Percentiles rank a stretch among this genome's conserved stretches.
Conservation (phyloP, 805 yeast species). For the Brettanomyces sp. region DNA sequence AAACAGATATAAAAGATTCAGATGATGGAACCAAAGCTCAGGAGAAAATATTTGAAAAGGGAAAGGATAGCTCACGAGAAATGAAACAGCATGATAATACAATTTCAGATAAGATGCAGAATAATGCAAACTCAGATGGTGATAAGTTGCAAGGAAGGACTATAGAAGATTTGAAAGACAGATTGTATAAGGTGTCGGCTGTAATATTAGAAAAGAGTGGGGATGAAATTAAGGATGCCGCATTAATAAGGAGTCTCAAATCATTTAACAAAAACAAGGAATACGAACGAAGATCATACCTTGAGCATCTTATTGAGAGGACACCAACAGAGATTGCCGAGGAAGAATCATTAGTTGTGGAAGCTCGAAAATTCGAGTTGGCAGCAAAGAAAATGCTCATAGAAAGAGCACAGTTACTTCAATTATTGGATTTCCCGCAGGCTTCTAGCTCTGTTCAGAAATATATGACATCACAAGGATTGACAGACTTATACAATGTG, state of each 20-base stretch:
- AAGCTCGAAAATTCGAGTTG: constrained; percentile 84
- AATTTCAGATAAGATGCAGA: neutral
- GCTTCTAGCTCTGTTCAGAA: constrained; percentile 66
- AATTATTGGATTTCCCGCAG: constrained; percentile 81
- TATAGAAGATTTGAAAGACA: constrained; percentile 74
- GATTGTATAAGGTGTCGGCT: constrained; percentile 64
- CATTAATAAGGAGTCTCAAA: constrained; percentile 49
- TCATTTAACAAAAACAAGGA: constrained; percentile 66
- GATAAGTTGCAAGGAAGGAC: constrained; percentile 25
- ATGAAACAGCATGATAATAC: neutral
- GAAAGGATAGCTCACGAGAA: no score
- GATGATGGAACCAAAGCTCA: no score
- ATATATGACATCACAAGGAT: constrained; percentile 77
- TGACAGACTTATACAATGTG: constrained; percentile 75
- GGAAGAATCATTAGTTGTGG: constrained; percentile 89
- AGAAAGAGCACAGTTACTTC: constrained; percentile 73
- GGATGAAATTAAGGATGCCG: constrained; percentile 32
- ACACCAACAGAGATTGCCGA: constrained; percentile 97
- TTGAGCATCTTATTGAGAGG: constrained; percentile 66
- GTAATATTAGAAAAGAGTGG: constrained; percentile 32
- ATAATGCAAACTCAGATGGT: neutral
- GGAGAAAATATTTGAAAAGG: no score
- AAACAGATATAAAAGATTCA: no score
- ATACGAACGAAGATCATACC: constrained; percentile 67
- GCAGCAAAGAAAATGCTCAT: constrained; percentile 81